Evolutionary conservation across 2,329 filamentous ascomycete species (phyloP).

Genomic region (Ceratocystis ficicola): DNA sequence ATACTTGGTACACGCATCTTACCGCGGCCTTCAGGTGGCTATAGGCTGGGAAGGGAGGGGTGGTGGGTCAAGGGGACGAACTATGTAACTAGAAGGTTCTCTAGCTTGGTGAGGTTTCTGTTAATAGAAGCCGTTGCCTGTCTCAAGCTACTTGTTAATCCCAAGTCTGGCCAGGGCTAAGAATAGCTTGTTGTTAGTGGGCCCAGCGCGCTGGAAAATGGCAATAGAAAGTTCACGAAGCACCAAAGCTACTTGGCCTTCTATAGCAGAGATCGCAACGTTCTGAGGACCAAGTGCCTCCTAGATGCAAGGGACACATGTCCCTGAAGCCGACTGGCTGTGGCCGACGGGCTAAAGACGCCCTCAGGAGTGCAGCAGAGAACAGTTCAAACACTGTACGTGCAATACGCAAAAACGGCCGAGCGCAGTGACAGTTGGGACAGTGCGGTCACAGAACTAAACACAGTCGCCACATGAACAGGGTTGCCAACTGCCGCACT

Average conservation of each 20-base stretch:
- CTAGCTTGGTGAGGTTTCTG: background rate
- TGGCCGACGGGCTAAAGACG: background rate
- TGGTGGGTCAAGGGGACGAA: background rate
- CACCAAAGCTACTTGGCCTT: background rate
- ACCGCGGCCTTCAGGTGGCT: background rate
- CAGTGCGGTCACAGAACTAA: background rate
- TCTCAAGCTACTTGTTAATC: no score
- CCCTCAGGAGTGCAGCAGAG: background rate
- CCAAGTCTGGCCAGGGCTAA: no score
- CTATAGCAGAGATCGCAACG: conserved; percentile 10
- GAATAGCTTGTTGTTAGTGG: no score
- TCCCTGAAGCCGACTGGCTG: background rate
- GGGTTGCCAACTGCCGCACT: background rate
- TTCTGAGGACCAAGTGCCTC: background rate
- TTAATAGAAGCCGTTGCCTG: background rate
- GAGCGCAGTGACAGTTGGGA: background rate
- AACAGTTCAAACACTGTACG: background rate
- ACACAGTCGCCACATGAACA: background rate
- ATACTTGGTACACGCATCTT: background rate
- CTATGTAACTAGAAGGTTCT: background rate
- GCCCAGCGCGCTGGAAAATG: no score
- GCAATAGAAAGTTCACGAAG: no score
- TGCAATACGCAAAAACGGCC: background rate
- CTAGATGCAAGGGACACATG: conserved; percentile 13
- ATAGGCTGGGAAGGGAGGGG: background rate